phyloP scores from a whole-genome alignment of 176 grass and related monocot species.

The Phyllostachys edulis region DNA sequence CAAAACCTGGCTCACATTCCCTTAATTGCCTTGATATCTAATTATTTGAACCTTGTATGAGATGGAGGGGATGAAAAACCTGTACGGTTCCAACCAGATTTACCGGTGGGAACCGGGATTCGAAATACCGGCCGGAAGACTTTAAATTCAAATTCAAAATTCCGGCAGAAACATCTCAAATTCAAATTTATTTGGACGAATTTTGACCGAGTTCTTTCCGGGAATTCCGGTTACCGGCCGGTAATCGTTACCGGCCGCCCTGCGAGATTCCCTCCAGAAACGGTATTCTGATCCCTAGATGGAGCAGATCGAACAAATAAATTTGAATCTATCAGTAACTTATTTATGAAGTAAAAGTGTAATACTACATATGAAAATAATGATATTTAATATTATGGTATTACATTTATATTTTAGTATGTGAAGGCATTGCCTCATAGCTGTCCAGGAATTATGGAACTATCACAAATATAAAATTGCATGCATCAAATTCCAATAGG shows the following conservation, averaged over 20 bases:
- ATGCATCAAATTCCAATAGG: background rate
- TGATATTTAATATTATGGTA: background rate
- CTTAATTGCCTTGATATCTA: background rate
- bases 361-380: background rate
- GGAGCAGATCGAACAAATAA: background rate
- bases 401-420: background rate
- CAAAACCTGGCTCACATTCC: background rate
- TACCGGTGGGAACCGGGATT: too few species aligned
- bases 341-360: background rate
- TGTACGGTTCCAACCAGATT: too few species aligned
- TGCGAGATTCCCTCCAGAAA: too few species aligned
- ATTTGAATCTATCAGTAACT: background rate
- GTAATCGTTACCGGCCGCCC: too few species aligned
- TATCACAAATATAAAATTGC: slow-evolving; percentile 15
- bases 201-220: too few species aligned
- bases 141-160: too few species aligned
- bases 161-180: too few species aligned
- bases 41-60: background rate
- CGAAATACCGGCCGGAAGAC: too few species aligned
- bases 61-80: too few species aligned
- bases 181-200: too few species aligned
- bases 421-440: background rate
- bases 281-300: too few species aligned
- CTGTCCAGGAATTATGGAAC: background rate
- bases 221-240: too few species aligned